These are phyloP conservation scores for Fusarium sp. DNA, from an alignment of 2,329 filamentous ascomycete genomes.

Conservation along the genomic window DNA sequence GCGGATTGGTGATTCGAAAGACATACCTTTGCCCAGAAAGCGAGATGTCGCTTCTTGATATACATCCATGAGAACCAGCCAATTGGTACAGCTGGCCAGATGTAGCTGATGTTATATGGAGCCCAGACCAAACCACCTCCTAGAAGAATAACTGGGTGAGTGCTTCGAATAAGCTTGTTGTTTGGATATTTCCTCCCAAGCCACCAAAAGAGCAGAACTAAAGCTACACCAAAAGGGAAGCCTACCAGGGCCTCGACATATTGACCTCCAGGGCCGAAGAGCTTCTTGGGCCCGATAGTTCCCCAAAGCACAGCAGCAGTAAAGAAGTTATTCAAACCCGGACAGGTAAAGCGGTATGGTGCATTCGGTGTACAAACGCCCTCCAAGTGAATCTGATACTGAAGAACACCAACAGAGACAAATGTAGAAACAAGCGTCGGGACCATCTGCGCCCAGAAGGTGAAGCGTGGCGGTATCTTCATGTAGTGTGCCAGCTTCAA, in stretches of 20 bases:
- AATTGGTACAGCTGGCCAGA: slow-evolving; percentile 59
- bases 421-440: slow-evolving; percentile 50
- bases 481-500: slow-evolving; percentile 57
- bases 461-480: slow-evolving; percentile 55
- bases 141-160: slow-evolving; percentile 57
- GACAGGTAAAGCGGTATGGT: slow-evolving; percentile 52
- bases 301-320: slow-evolving; percentile 57
- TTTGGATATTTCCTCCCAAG: slow-evolving; percentile 49
- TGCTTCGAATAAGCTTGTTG: slow-evolving; percentile 50
- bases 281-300: slow-evolving; percentile 52
- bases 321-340: slow-evolving; percentile 52
- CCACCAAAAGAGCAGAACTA: slow-evolving; percentile 52
- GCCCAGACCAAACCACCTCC: slow-evolving; percentile 55
- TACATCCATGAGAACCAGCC: slow-evolving; percentile 62
- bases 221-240: slow-evolving; percentile 53
- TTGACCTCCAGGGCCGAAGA: slow-evolving; percentile 51
- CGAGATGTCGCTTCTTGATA: slow-evolving; percentile 56
- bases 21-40: slow-evolving; percentile 60
- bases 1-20: rapidly evolving
- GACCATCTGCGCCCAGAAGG: slow-evolving; percentile 51
- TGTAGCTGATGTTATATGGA: slow-evolving; percentile 59
- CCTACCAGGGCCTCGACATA: slow-evolving; percentile 52
- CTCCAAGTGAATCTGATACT: slow-evolving; percentile 52
- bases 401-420: slow-evolving; percentile 49
- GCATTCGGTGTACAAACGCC: slow-evolving; percentile 53